Base-by-base conservation (phyloP, 192 early-diverging fungal species). In the Coemansia sp. region DNA sequence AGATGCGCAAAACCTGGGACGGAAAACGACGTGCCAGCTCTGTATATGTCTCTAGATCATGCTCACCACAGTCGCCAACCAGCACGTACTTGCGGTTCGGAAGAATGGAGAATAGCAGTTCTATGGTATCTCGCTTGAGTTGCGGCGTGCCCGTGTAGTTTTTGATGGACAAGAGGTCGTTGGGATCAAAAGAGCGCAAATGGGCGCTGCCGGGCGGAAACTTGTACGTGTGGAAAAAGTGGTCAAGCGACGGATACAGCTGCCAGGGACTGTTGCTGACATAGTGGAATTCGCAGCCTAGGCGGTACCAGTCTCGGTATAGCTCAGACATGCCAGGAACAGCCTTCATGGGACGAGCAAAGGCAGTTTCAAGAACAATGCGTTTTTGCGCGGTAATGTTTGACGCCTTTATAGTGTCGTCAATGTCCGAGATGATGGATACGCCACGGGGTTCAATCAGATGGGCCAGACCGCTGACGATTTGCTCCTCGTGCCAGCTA, bases 331-430 rank as follows among this genome's bases (percentile, higher is more conserved):
- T 94, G 0, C 91, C 91, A 0, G 84, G 71, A 5, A 97, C 88
- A 8, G 80, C 81, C 50, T 19, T 77, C 46, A 77, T 15, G 42
- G 52, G 84, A 56, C 31, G 63, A 23, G 75, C 74, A 58, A 83
- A 82, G 31, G 62, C 68, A 0, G 73, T 70, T 14, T 86, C 80
- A 2, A 78, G 75, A 26, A 91, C 81, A 9, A 83, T 81, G 35
- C 80, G 73, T 25, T 84, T 80, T n/a, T 90, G 90, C 14, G 68
- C 67, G 8, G 81, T 60, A 26, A 95, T 81, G 19, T 85, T 79
- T 0, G 91, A 90, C 8, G 88, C 80, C 60, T 93, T 93, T 66
- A 95, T 95, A 8, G 93, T 95, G 65, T 95, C 93, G 65, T 95
- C 93, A 50, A 95, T 87, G 53, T 89, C 87, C 2, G 87, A 89